Evolutionary conservation across 2,329 filamentous ascomycete genomes (phyloP), one percentile per base, ranked within the genome.

Genomic region (Aspergillus phoenicis): DNA sequence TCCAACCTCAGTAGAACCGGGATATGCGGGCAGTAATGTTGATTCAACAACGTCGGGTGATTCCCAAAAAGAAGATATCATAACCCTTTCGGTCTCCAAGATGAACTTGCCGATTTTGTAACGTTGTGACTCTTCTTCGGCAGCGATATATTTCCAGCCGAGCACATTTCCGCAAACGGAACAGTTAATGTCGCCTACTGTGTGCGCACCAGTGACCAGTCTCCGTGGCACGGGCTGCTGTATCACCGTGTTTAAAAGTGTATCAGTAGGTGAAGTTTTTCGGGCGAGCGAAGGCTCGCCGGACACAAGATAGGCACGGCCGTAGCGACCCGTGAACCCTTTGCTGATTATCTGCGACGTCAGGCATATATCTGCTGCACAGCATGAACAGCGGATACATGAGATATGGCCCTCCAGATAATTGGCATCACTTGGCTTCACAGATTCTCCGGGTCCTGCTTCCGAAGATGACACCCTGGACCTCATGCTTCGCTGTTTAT

Each of bases 81-180:
- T 80, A 8, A 86, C 82, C 57, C 82, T 77, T 72, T 82, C 85
- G 47, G 85, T 87, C 72, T 89, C 86, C 28, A 89, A 72, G 28
- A 89, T 89, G 64, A 85, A 88, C 69, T 88, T 88, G n/a, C 86
- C 86, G 2, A 88, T 83, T 69, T 89, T 89, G 68, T 89, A 89
- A 58, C 81, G 77, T 73, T 89, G 86, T 10, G 73, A 77, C 61
- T 87, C 85, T 64, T 88, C 85, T 61, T 85, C 84, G 0, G 86
- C 86, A 20, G 81, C 80, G 24, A 88, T 81, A 68, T 89, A 89
- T 72, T 89, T 88, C 86, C 86, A 89, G 2, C 86, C 86, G 20
- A 89, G 68, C 38, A 86, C 80, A 57, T 71, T 81, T 2, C 82
- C 84, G 63, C 86, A 89, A 51, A 81, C 78, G 4, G 78, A 73